phyloP scores from a whole-genome alignment of 306 rosid species.

The Corylus americana region DNA sequence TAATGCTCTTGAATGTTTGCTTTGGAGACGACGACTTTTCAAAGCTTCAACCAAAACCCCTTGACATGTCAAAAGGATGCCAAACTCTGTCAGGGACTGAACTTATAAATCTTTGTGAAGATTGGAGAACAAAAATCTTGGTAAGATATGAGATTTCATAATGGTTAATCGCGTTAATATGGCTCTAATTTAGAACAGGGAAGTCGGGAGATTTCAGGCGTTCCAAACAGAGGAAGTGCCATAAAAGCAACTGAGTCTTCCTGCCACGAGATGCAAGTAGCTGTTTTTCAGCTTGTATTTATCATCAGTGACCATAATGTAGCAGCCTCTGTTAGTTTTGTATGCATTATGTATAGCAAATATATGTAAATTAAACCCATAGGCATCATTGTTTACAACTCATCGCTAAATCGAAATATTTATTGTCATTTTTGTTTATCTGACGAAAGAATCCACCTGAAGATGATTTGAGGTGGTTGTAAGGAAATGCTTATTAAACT shows the following conservation, averaged over 20 bases:
- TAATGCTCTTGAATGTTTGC: constrained; percentile 35
- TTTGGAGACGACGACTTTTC: background rate
- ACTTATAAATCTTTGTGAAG: constrained; percentile 1
- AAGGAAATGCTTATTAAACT: no score
- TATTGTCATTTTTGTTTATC: background rate
- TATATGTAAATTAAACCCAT: background rate
- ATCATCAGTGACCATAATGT: background rate
- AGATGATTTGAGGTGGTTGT: no score
- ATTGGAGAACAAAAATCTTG: constrained; percentile 7
- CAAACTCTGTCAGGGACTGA: constrained; percentile 3
- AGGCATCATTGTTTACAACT: background rate
- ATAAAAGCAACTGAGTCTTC: background rate
- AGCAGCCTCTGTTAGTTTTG: background rate
- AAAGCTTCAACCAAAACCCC: constrained; percentile 12
- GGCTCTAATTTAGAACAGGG: background rate
- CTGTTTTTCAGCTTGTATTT: background rate
- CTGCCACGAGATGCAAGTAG: background rate
- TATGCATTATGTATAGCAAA: background rate
- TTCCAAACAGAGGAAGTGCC: background rate
- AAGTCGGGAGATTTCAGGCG: background rate
- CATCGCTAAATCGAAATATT: background rate
- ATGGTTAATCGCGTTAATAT: background rate
- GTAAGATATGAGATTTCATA: background rate
- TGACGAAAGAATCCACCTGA: background rate
- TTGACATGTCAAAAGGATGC: constrained; percentile 11